Percentiles rank a stretch among this genome's conserved stretches.
Conservation (phyloP, 108 stramenopile genomes). For the Nitzschia sp. region DNA sequence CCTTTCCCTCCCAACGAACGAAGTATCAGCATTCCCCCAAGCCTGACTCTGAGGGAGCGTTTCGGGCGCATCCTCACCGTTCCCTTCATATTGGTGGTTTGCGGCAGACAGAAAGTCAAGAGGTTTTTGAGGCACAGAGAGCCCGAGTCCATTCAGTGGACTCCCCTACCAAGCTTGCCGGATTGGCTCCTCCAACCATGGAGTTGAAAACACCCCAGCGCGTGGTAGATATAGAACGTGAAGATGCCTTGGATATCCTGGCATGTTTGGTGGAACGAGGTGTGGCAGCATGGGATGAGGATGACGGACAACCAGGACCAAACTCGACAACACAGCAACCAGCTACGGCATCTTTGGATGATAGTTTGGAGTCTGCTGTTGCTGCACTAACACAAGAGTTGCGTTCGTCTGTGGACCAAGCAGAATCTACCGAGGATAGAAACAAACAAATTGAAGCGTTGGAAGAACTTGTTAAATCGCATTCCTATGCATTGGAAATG, state of each 20-base stretch:
- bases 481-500: slow-evolving; percentile 68
- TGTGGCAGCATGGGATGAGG: slow-evolving; percentile 32
- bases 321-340: not conserved
- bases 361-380: not conserved
- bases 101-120: slow-evolving; percentile 10
- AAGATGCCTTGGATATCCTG: slow-evolving; percentile 66
- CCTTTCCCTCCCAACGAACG: slow-evolving; percentile 3
- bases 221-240: slow-evolving; percentile 56
- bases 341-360: not conserved
- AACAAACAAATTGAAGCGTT: slow-evolving; percentile 18
- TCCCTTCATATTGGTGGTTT: slow-evolving; percentile 14
- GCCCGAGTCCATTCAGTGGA: slow-evolving; percentile 24
- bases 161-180: slow-evolving; percentile 19
- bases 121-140: slow-evolving; percentile 6
- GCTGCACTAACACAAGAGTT: slow-evolving; percentile 12
- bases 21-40: not conserved
- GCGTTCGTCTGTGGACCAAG: slow-evolving; percentile 11
- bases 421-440: not conserved
- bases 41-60: not conserved
- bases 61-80: slow-evolving; percentile 17
- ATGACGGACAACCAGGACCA: not conserved
- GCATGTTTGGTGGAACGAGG: slow-evolving; percentile 59
- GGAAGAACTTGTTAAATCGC: slow-evolving; percentile 47
- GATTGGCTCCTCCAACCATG: not conserved
- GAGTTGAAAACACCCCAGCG: slow-evolving; percentile 40